A percentile compares a stretch with the other conserved stretches of the same genome.
Evolutionary conservation across 2,329 filamentous ascomycete species (phyloP).

Genomic region (Paecilomyces dactylethromorphus): DNA sequence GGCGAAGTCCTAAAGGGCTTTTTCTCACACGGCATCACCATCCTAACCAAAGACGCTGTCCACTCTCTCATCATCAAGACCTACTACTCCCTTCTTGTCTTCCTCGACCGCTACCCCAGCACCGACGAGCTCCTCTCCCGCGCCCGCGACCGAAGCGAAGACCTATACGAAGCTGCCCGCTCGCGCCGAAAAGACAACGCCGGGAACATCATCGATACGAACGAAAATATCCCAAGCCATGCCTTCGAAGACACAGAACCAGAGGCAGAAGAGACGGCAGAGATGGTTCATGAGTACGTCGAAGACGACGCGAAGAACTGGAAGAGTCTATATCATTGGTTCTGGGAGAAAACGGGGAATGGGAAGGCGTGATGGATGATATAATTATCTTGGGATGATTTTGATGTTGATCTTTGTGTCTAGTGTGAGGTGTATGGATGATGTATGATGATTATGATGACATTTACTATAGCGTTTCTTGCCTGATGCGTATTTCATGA

Average conservation of each 20-base stretch:
- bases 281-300: conserved; percentile 40
- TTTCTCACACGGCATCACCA: conserved; percentile 78
- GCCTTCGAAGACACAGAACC: conserved; percentile 19
- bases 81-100: conserved; percentile 60
- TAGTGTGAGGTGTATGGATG: too few relatives aligned
- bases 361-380: not conserved
- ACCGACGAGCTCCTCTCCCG: conserved; percentile 33
- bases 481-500: too few relatives aligned
- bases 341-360: conserved; percentile 36
- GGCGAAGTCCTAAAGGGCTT: conserved; percentile 78
- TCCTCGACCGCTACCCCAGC: conserved; percentile 39
- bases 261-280: conserved; percentile 37
- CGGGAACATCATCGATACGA: conserved; percentile 9
- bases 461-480: too few relatives aligned
- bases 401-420: too few relatives aligned
- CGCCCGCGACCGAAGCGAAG: conserved; percentile 34
- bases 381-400: not conserved
- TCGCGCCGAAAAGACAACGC: conserved; percentile 25
- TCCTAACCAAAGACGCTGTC: conserved; percentile 75
- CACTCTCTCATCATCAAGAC: conserved; percentile 65
- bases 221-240: conserved; percentile 19
- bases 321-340: conserved; percentile 36
- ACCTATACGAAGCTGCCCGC: conserved; percentile 34
- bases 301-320: conserved; percentile 36
- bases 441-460: too few relatives aligned